A percentile compares a stretch with the other conserved stretches of the same genome.
phyloP scores from a whole-genome alignment of 108 stramenopile genomes.

The Cyclotella atomus region DNA sequence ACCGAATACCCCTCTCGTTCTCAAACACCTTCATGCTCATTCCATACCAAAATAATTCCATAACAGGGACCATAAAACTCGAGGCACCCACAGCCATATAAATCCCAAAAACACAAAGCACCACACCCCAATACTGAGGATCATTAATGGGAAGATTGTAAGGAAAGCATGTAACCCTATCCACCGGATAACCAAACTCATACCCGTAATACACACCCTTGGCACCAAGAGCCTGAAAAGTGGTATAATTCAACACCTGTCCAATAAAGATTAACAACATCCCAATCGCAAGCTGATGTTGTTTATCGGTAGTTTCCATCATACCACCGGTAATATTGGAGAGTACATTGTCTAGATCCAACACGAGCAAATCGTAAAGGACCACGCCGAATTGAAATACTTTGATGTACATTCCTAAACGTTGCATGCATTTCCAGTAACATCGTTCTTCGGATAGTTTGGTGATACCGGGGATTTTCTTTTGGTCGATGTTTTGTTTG shows the following conservation, averaged over 20 bases:
- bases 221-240: constrained; percentile 52
- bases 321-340: constrained; percentile 28
- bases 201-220: constrained; percentile 60
- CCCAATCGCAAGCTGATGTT: constrained; percentile 33
- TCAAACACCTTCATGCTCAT: constrained; percentile 52
- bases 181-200: constrained; percentile 54
- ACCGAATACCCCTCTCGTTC: constrained; percentile 37
- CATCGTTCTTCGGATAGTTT: constrained; percentile 28
- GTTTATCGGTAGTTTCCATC: constrained; percentile 19
- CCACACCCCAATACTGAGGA: constrained; percentile 62
- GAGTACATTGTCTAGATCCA: constrained; percentile 28
- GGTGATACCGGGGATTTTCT: constrained; percentile 36
- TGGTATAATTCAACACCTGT: constrained; percentile 50
- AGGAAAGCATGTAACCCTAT: constrained; percentile 49
- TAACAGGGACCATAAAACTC: constrained; percentile 31
- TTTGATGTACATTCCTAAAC: constrained; percentile 52
- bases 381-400: constrained; percentile 46
- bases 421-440: constrained; percentile 48
- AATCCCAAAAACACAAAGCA: constrained; percentile 47
- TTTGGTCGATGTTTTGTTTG: constrained; percentile 44
- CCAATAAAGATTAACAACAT: constrained; percentile 38
- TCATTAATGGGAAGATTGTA: constrained; percentile 55
- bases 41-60: constrained; percentile 49
- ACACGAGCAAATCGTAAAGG: constrained; percentile 38
- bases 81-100: constrained; percentile 40